A percentile compares a stretch with the other conserved stretches of the same genome.
phyloP scores from a whole-genome alignment of 495 filamentous ascomycete species.

The Penicillium cataractarum region DNA sequence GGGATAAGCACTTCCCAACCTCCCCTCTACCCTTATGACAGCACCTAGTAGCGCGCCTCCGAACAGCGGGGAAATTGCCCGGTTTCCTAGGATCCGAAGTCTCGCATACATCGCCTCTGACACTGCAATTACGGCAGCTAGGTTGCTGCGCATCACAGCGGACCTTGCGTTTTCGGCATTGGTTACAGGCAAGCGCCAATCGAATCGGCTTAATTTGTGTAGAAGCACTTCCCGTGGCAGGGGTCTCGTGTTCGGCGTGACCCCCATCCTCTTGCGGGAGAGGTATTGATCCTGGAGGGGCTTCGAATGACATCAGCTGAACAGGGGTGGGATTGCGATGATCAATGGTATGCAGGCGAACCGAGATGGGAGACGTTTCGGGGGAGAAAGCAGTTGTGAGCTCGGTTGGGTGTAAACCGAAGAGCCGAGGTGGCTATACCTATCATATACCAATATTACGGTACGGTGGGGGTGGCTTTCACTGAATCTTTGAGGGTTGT shows the following conservation, averaged over 20 bases:
- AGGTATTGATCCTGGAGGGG: not conserved
- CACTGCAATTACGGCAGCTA: not conserved
- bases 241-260: not conserved
- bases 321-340: not conserved
- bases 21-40: not conserved
- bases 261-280: not conserved
- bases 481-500: not conserved
- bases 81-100: conserved; percentile 11
- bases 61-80: conserved; percentile 5
- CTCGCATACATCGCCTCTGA: conserved; percentile 9
- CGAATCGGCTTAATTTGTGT: not conserved
- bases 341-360: not conserved
- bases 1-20: not conserved
- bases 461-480: not conserved
- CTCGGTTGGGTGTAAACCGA: not conserved
- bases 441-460: not conserved
- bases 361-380: not conserved
- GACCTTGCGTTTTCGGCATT: conserved; percentile 1
- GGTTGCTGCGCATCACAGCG: not conserved
- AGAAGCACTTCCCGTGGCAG: not conserved
- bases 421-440: not conserved
- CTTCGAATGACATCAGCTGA: not conserved
- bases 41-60: conserved; percentile 1
- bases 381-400: not conserved
- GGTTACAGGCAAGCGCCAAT: not conserved